Percentiles rank a stretch among this genome's conserved stretches.
phyloP scores from a whole-genome alignment of 1,284 basidiomycete species.

The Ganoderma boninense region DNA sequence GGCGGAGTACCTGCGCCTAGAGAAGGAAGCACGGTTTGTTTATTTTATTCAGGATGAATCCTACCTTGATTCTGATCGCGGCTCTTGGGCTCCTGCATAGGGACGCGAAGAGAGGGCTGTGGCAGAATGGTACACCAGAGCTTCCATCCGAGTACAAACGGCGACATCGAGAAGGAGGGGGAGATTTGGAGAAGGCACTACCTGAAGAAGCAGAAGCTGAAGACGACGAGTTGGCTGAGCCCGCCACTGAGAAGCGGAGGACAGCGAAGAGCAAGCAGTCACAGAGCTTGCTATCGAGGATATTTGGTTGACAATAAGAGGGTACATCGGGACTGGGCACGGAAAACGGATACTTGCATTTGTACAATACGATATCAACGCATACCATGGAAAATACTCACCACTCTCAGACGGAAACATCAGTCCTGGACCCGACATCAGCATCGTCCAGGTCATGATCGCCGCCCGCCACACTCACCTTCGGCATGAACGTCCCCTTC shows the following conservation, averaged over 20 bases:
- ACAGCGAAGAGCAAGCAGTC: background rate
- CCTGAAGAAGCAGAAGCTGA: background rate
- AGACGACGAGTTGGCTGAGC: background rate
- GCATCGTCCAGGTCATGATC: background rate
- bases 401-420: no score
- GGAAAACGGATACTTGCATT: slow-evolving; percentile 3
- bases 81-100: slow-evolving; percentile 43
- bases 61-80: slow-evolving; percentile 1
- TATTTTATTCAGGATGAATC: background rate
- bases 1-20: slow-evolving; percentile 64
- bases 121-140: slow-evolving; percentile 62
- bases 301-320: background rate
- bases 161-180: slow-evolving; percentile 47
- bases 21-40: slow-evolving; percentile 75
- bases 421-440: background rate
- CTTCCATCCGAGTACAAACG: slow-evolving; percentile 82
- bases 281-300: slow-evolving; percentile 10
- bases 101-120: slow-evolving; percentile 72
- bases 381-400: background rate
- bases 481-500: slow-evolving; percentile 12
- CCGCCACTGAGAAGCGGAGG: background rate
- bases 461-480: background rate
- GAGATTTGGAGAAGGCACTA: background rate
- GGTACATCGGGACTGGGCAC: background rate
- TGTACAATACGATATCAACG: background rate